Percentiles rank a stretch among this genome's conserved stretches.
Evolutionary conservation across 495 filamentous ascomycete genomes (phyloP).

Genomic region (Xylaria cubensis): DNA sequence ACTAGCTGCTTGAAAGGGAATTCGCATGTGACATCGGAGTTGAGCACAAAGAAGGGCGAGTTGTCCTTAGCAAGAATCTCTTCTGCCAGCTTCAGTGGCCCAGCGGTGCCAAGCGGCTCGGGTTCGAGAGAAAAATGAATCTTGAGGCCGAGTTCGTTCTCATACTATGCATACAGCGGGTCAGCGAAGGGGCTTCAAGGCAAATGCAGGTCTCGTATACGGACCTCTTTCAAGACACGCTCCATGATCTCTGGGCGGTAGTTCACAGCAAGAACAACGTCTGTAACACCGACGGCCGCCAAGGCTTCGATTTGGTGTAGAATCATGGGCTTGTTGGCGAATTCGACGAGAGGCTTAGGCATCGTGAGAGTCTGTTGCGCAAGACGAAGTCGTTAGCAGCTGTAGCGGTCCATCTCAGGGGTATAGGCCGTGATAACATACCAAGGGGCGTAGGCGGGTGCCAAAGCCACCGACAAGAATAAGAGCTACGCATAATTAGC

Average conservation of each 20-base stretch:
- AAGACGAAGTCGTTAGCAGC: slow-evolving; percentile 35
- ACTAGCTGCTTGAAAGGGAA: slow-evolving; percentile 93
- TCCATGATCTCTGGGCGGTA: slow-evolving; percentile 98
- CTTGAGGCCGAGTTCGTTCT: slow-evolving; percentile 85
- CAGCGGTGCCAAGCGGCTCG: slow-evolving; percentile 94
- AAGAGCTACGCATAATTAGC: slow-evolving; percentile 71
- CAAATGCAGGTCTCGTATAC: slow-evolving; percentile 29
- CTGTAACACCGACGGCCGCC: slow-evolving; percentile 93
- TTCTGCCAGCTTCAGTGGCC: slow-evolving; percentile 95
- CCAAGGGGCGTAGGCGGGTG: slow-evolving; percentile 95
- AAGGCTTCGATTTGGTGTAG: slow-evolving; percentile 96
- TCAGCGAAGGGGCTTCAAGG: slow-evolving; percentile 23
- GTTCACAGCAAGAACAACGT: slow-evolving; percentile 98
- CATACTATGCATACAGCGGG: slow-evolving; percentile 66
- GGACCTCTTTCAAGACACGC: slow-evolving; percentile 61
- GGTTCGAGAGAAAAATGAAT: slow-evolving; percentile 97
- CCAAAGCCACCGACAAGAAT: slow-evolving; percentile 99
- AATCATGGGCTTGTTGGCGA: slow-evolving; percentile 99
- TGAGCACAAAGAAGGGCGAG: slow-evolving; percentile 96
- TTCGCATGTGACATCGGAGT: slow-evolving; percentile 98
- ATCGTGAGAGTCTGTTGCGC: slow-evolving; percentile 84
- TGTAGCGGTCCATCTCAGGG: slow-evolving; percentile 16
- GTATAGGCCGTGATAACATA: slow-evolving; percentile 61
- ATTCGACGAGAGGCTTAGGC: slow-evolving; percentile 97
- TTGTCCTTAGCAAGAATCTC: slow-evolving; percentile 92